Base-by-base conservation (phyloP, 257 asterid species). In the Cinchona pubescens region DNA sequence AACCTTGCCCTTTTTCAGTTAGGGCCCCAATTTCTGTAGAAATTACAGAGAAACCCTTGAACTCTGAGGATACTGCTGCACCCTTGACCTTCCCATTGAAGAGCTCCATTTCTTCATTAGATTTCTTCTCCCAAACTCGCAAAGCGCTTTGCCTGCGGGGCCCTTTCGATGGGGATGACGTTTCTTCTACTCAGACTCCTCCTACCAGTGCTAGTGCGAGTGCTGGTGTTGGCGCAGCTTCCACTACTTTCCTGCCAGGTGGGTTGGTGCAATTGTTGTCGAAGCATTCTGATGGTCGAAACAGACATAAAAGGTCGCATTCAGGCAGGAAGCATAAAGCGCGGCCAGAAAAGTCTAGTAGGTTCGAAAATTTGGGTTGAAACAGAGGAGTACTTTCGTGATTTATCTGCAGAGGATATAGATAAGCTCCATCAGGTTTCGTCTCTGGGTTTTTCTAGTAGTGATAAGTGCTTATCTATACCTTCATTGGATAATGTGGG, bases 311-410 rank as follows among this genome's bases (percentile, higher is more conserved):
- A 89, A 92, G 81, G 93, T 79, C 87, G 77, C 93, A 90, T 80
- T 78, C 84, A 5, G 87, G 90, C 46, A 34, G 86, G 0, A 93
- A 92, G 82, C 86, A 85, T 23, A 91, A 90, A 1, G 86, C 75
- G 34, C 82, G 78, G 80, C 83, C 85, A 0, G 82, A 85, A 63
- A 83, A 81, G 72, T 66, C 73, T 35, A 86, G 90, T 42, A n/a
- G 93, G 81, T 38, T 71, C 83, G 43, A 89, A 40, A 76, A 69
- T 95, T 58, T 95, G 99, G 99, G 81, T 53, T 69, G 92, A 90
- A 76, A 84, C 88, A 0, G 96, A 92, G 81, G 98, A 90, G 66
- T 95, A 85, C 79, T 92, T 95, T 74, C 90, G 99, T 5, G 96
- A 86, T 69, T 72, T 92, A 79, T 74, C 77, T 19, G 84, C 72